Percentiles rank a stretch among this genome's conserved stretches.
These are phyloP conservation scores for Penicillium frequentans DNA, from an alignment of 2,329 filamentous ascomycete genomes.

Conservation along the genomic window DNA sequence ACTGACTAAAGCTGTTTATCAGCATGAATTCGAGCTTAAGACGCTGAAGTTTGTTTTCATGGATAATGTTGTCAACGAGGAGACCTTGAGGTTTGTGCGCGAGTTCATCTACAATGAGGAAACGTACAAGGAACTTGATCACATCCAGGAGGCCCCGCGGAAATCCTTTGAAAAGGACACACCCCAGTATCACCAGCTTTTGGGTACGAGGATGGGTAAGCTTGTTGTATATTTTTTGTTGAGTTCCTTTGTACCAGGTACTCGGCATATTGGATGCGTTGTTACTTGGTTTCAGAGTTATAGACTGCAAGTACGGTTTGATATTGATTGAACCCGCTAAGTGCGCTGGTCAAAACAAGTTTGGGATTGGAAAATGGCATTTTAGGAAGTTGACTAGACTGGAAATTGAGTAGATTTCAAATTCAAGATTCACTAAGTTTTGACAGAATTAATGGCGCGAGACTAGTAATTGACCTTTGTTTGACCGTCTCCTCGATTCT, in stretches of 20 bases:
- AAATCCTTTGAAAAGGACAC: not conserved
- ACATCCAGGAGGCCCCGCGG: not conserved
- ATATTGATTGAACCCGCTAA: not conserved
- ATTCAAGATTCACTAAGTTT: no score
- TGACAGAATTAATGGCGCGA: no score
- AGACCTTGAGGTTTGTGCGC: not conserved
- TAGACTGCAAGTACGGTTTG: not conserved
- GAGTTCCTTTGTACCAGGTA: conserved; percentile 1
- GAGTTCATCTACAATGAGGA: not conserved
- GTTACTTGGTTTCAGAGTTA: not conserved
- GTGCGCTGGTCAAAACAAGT: no score
- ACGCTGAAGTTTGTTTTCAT: conserved; percentile 1
- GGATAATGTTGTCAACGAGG: not conserved
- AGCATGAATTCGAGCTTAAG: not conserved
- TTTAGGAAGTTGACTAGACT: no score
- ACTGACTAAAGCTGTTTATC: conserved; percentile 1
- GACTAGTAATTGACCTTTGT: no score
- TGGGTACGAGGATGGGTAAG: conserved; percentile 6
- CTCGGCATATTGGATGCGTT: conserved; percentile 1
- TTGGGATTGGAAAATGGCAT: no score
- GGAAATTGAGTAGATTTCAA: no score
- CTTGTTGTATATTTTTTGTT: conserved; percentile 1
- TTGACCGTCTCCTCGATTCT: no score
- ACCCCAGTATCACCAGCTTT: not conserved
- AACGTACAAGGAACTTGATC: no score